These are phyloP conservation scores for Mucor velutinosus DNA, from an alignment of 371 early-diverging fungal genomes.

Conservation along the genomic window DNA sequence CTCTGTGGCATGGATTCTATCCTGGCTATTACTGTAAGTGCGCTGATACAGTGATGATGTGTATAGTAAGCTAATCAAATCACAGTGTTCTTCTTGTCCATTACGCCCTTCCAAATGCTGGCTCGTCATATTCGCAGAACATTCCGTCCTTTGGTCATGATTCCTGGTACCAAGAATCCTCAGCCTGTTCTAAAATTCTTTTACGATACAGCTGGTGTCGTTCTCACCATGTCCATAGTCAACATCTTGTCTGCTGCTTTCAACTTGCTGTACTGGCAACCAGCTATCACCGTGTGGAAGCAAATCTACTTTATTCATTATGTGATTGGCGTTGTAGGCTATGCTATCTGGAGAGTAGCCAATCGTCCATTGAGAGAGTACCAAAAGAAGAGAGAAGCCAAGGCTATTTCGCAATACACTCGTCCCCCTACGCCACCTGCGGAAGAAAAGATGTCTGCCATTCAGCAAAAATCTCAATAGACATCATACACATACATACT, in stretches of 20 bases:
- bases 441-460: neutral
- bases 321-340: neutral
- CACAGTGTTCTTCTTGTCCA: slow-evolving; percentile 55
- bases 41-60: neutral
- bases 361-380: neutral
- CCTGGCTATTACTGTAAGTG: slow-evolving; percentile 77
- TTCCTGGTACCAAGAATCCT: slow-evolving; percentile 34
- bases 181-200: slow-evolving; percentile 33
- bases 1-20: slow-evolving; percentile 93
- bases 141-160: slow-evolving; percentile 64
- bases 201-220: slow-evolving; percentile 70
- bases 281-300: slow-evolving; percentile 59
- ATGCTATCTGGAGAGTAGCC: neutral
- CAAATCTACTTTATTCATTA: slow-evolving; percentile 58
- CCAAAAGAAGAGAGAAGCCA: slow-evolving; percentile 1
- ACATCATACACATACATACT: neutral
- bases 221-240: slow-evolving; percentile 60
- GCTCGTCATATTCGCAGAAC: slow-evolving; percentile 57
- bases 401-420: neutral
- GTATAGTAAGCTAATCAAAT: neutral
- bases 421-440: slow-evolving; percentile 11
- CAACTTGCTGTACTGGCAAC: slow-evolving; percentile 53
- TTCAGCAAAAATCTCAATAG: neutral
- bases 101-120: slow-evolving; percentile 51
- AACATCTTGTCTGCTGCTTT: slow-evolving; percentile 75